Evolutionary conservation across 495 filamentous ascomycete species (phyloP).

Genomic region (Aspergillus carlsbadensis): DNA sequence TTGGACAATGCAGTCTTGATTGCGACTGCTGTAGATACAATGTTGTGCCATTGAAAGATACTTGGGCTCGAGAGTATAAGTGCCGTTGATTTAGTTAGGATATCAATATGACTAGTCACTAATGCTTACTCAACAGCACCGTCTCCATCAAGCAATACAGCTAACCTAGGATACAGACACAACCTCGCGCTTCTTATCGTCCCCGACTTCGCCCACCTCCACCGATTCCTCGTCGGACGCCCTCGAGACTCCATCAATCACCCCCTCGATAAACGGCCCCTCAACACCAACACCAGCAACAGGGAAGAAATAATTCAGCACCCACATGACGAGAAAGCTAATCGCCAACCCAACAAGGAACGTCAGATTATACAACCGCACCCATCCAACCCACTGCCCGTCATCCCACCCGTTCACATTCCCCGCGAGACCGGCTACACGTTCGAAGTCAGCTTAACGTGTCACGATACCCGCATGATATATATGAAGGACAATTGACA

Average conservation of each 20-base stretch:
- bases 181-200: neutral
- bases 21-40: too few species aligned
- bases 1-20: too few species aligned
- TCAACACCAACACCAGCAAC: neutral
- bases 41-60: too few species aligned
- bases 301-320: neutral
- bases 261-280: neutral
- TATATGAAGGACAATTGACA: neutral
- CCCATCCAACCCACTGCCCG: neutral
- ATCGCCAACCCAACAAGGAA: constrained; percentile 7
- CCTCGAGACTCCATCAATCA: neutral
- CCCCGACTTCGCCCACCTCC: neutral
- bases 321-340: constrained; percentile 2
- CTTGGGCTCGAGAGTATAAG: too few species aligned
- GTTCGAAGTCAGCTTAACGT: neutral
- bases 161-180: neutral
- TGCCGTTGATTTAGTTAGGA: too few species aligned
- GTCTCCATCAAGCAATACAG: neutral
- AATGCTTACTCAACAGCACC: too few species aligned
- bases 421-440: constrained; percentile 3
- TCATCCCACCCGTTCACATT: neutral
- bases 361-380: constrained; percentile 6
- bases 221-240: neutral
- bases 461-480: too few species aligned
- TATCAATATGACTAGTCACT: too few species aligned